Base-by-base conservation (phyloP, 139 green algal genomes). In the Microglena sp. region DNA sequence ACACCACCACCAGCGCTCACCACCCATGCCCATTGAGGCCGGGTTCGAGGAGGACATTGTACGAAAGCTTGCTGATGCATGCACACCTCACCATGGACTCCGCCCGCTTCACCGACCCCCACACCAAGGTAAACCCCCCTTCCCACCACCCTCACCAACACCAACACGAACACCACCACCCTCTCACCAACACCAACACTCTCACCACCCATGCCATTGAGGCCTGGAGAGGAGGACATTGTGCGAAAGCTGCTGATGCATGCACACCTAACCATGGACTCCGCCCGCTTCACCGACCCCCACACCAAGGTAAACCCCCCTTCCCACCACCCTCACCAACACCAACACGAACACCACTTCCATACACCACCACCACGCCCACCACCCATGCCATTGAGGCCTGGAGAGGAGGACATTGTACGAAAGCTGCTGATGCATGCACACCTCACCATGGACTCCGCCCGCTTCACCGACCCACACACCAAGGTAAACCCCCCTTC, bases 401-500 rank as follows among this genome's bases (percentile, higher is more conserved):
- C 90, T 0, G 89, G 90, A 1, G 79, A 90, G 68, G 91, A 97
- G 71, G 76, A 90, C 4, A 45, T 66, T 0, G 66, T 97, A 45
- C 58, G 79, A 61, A 81, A 79, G 66, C 70, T 95, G 74, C 62
- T 94, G n/a, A 55, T 59, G 63, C 87, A 93, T 35, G 81, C 85
- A 11, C 80, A 81, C 7, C 70, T 98, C 22, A 69, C 87, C 2
- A 50, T 96, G 76, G 72, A n/a, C n/a, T n/a, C n/a, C n/a, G n/a
- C n/a, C n/a, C n/a, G n/a, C n/a, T 89, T 73, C 66, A 84, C 70
- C 0, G 91, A 97, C 67, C 87, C 92, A 33, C 88, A 95, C 78
- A 82, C 78, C 60, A 99, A 99, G 84, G 89, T 81, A 24, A 93
- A n/a, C n/a, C n/a, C n/a, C n/a, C n/a, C n/a, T n/a, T n/a, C n/a